A percentile compares a stretch with the other conserved stretches of the same genome.
Evolutionary conservation across 495 filamentous ascomycete genomes (phyloP).

Genomic region (Penicillium parvum): DNA sequence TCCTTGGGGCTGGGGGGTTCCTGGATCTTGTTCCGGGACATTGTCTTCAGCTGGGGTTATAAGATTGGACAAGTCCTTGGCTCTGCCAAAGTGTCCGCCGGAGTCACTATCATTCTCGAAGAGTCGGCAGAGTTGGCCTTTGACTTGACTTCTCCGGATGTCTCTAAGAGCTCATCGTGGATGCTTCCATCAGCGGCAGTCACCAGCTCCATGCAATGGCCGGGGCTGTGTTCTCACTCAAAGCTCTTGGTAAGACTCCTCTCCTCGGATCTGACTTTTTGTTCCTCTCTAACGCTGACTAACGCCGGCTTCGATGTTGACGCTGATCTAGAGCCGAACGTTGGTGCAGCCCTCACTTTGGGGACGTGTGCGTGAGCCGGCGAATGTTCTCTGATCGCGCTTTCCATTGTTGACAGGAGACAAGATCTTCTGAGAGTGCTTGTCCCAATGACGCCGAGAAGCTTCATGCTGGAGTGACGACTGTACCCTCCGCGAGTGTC

Average conservation of each 20-base stretch:
- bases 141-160: not conserved
- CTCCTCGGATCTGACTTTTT: no score
- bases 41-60: no score
- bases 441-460: not conserved
- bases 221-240: not conserved
- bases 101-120: not conserved
- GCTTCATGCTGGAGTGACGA: not conserved
- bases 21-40: no score
- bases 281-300: no score
- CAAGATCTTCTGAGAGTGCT: not conserved
- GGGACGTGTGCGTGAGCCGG: not conserved
- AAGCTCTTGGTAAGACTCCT: not conserved
- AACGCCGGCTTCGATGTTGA: not conserved
- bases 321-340: not conserved
- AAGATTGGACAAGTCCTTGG: no score
- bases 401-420: no score
- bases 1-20: no score
- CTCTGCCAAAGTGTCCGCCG: no score
- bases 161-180: not conserved
- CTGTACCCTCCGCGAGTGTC: not conserved
- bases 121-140: not conserved
- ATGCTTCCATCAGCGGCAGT: conserved; percentile 1
- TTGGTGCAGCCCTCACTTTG: not conserved
- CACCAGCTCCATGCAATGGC: not conserved
- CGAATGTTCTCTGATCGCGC: no score